Percentiles rank a stretch among this genome's conserved stretches.
phyloP scores from a whole-genome alignment of 1,139 yeast genomes.

The Komagataea norvegica region DNA sequence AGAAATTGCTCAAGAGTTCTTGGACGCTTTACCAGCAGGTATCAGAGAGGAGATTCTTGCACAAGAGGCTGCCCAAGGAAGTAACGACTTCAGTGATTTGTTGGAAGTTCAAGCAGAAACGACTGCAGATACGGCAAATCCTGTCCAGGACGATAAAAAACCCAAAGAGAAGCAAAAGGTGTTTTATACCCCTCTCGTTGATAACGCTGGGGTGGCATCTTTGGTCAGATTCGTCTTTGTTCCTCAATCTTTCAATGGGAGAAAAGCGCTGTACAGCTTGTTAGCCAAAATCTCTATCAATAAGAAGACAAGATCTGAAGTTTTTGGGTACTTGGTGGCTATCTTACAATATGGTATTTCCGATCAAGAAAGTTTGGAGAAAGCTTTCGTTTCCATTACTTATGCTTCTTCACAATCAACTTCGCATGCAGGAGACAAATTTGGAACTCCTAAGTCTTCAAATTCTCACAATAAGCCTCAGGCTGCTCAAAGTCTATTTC shows the following conservation, averaged over 20 bases:
- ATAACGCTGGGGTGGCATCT: constrained; percentile 72
- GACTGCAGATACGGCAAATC: constrained; percentile 19
- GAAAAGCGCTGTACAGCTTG: constrained; percentile 64
- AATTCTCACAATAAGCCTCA: constrained; percentile 11
- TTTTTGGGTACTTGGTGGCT: constrained; percentile 64
- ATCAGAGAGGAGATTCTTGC: constrained; percentile 70
- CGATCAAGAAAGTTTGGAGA: constrained; percentile 59
- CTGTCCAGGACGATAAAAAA: constrained; percentile 22
- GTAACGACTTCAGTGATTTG: not conserved
- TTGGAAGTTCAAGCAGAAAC: constrained; percentile 2
- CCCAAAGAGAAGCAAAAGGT: constrained; percentile 35
- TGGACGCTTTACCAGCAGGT: constrained; percentile 74
- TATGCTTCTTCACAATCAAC: constrained; percentile 12
- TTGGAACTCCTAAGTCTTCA: constrained; percentile 26
- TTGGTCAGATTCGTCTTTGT: constrained; percentile 66
- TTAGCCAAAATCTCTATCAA: constrained; percentile 66
- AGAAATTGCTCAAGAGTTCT: constrained; percentile 77
- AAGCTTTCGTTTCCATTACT: constrained; percentile 56
- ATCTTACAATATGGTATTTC: constrained; percentile 70
- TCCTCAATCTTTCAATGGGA: constrained; percentile 62
- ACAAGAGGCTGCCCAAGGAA: constrained; percentile 48
- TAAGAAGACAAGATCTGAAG: constrained; percentile 74
- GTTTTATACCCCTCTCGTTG: constrained; percentile 65
- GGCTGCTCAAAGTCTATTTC: constrained; percentile 36
- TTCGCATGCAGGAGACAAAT: constrained; percentile 9